Percentiles rank a stretch among this genome's conserved stretches.
Conservation (phyloP, 495 filamentous ascomycete genomes). For the Hypomontagnella submonticulosa region DNA sequence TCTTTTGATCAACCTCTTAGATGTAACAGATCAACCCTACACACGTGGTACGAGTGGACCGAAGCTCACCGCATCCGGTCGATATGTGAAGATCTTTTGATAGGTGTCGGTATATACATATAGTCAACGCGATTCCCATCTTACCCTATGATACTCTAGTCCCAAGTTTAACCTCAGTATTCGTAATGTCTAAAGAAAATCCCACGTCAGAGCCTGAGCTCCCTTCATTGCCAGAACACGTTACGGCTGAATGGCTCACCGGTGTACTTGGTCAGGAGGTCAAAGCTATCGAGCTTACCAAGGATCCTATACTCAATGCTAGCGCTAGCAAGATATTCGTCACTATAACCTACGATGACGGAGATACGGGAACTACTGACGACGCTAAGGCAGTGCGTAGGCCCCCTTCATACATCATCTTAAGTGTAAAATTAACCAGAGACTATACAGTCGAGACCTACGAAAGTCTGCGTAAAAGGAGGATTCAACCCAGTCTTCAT, state of each 20-base stretch:
- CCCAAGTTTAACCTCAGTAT: constrained; percentile 18
- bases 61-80: not conserved
- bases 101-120: not conserved
- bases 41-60: not conserved
- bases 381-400: not conserved
- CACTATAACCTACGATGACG: constrained; percentile 43
- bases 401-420: no score
- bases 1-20: constrained; percentile 5
- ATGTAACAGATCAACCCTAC: not conserved
- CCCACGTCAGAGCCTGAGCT: not conserved
- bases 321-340: constrained; percentile 43
- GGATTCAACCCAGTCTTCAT: constrained; percentile 42
- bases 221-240: constrained; percentile 18
- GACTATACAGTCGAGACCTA: constrained; percentile 11
- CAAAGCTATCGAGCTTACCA: constrained; percentile 34
- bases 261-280: constrained; percentile 38
- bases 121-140: not conserved
- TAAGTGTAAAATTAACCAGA: no score
- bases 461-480: constrained; percentile 44
- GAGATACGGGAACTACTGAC: not conserved
- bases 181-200: constrained; percentile 2
- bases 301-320: constrained; percentile 29
- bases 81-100: not conserved
- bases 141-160: not conserved
- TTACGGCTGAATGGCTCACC: constrained; percentile 40